Conservation (phyloP, 495 filamentous ascomycete species). For the Thozetella sp. region DNA sequence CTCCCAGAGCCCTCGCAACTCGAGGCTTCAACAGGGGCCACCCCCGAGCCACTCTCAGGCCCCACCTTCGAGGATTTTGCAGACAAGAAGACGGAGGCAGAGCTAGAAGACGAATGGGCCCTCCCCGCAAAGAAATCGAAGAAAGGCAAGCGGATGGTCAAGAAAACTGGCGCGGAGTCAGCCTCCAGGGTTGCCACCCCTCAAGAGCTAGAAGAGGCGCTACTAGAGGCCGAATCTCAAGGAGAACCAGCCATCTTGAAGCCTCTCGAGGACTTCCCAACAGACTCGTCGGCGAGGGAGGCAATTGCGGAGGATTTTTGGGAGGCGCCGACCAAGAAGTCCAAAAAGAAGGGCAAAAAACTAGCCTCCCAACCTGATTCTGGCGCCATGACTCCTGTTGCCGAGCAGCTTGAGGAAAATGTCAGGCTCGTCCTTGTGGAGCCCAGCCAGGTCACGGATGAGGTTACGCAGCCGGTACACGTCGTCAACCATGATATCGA, state of each 20-base stretch:
- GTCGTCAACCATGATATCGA: background rate
- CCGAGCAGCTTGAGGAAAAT: constrained; percentile 14
- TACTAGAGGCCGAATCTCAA: constrained; percentile 10
- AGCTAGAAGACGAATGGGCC: constrained; percentile 1
- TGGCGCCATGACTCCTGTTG: constrained; percentile 17
- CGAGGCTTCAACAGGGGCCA: no score
- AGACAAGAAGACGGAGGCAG: background rate
- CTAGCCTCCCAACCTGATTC: constrained; percentile 15
- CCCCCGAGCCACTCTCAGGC: no score
- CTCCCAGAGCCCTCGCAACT: no score
- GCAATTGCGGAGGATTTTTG: no score
- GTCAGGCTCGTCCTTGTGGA: constrained; percentile 2
- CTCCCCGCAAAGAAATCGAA: constrained; percentile 11
- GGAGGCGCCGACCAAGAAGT: constrained; percentile 18
- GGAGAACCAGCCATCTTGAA: no score
- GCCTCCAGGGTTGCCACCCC: no score
- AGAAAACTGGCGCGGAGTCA: no score
- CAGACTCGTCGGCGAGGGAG: no score
- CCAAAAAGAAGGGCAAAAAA: constrained; percentile 31
- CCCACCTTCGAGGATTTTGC: no score
- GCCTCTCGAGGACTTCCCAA: no score
- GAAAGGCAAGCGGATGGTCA: constrained; percentile 14
- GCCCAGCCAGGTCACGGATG: background rate
- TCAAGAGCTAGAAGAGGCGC: constrained; percentile 17
- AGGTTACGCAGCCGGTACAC: background rate